Base-by-base conservation (phyloP, 2,329 filamentous ascomycete genomes). In the Epichloe brachyelytri region DNA sequence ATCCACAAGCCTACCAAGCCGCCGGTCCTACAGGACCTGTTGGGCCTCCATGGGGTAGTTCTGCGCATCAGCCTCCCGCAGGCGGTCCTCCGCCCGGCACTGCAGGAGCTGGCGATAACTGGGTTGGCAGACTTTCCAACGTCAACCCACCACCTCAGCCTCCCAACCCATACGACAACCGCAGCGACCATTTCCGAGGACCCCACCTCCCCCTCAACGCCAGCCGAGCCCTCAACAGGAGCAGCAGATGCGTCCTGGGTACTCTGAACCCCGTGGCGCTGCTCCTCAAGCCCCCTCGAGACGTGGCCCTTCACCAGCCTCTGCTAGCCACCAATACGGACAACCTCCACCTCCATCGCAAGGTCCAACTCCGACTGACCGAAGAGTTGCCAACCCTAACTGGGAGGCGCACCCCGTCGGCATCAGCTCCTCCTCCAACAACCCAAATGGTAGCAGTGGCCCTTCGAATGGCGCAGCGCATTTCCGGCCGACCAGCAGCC, bases 1-100 rank as follows among this genome's bases (percentile, higher is more conserved):
- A 97, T 65, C 91, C 91, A 47, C 88, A 95, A 63, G 87, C 90
- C 6, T 97, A 97, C 62, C 89, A 95, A 67, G 80, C 83, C 50
- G 80, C 83, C 46, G 86, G 86, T 46, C 84, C 93, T 50, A 85
- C 83, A 46, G 86, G 86, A 41, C 84, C 93, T 50, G 86, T 86
- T 57, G 88, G 86, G 11, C 90, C 89, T 56, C 86, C 94, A 65
- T 97, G 91, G 91, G 87, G 86, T 55, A 85, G 83, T 53, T 86
- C 88, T 46, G 79, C 82, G 43, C 79, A 81, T 47, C 75, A 76
- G 54, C 68, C 69, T 50, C 62, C 62, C 58, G 66, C 60, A 63
- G 65, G 58, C 71, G 78, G 79, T 39, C 83, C 80, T 52, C 77
- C 79, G 53, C 83, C 83, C 36, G 83, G 83, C 51, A 78, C 82